Percentiles rank a stretch among this genome's conserved stretches.
phyloP scores from a whole-genome alignment of 441 rosid species.

The Erodium texanum region DNA sequence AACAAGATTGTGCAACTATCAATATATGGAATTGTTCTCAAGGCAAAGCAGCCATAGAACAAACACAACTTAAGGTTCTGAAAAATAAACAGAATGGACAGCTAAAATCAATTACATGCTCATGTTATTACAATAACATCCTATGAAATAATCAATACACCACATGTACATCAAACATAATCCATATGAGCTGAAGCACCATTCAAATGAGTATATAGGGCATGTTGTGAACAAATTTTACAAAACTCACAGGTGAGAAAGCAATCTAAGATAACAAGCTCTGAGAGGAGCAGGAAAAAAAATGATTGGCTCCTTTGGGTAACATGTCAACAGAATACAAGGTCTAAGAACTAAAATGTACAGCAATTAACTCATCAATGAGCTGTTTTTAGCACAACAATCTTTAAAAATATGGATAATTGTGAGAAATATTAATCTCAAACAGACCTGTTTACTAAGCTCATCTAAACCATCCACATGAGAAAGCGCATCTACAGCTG shows the following conservation, averaged over 20 bases:
- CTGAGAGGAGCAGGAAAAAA: not conserved
- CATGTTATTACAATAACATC: not conserved
- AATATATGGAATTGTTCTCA: conserved; percentile 16
- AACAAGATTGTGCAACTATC: conserved; percentile 30
- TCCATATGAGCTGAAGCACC: not conserved
- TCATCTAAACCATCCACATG: conserved; percentile 51
- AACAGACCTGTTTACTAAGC: conserved; percentile 64
- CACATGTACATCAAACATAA: not conserved
- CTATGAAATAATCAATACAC: not conserved
- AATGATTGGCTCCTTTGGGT: not conserved
- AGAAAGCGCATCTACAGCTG: conserved; percentile 95
- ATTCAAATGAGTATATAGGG: not conserved
- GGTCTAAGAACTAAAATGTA: conserved; percentile 6
- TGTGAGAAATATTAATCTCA: not conserved
- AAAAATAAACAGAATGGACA: conserved; percentile 1
- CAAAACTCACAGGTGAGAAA: not conserved
- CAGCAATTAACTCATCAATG: not conserved
- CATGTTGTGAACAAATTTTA: not conserved
- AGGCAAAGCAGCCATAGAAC: conserved; percentile 10
- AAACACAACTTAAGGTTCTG: conserved; percentile 1
- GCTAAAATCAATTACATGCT: not conserved
- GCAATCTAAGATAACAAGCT: not conserved
- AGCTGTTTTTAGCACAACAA: not conserved
- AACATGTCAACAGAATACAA: not conserved
- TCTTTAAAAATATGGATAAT: not conserved